These are phyloP conservation scores for Paspalum vaginatum DNA, from an alignment of 176 grass and related monocot species.

Conservation along the genomic window DNA sequence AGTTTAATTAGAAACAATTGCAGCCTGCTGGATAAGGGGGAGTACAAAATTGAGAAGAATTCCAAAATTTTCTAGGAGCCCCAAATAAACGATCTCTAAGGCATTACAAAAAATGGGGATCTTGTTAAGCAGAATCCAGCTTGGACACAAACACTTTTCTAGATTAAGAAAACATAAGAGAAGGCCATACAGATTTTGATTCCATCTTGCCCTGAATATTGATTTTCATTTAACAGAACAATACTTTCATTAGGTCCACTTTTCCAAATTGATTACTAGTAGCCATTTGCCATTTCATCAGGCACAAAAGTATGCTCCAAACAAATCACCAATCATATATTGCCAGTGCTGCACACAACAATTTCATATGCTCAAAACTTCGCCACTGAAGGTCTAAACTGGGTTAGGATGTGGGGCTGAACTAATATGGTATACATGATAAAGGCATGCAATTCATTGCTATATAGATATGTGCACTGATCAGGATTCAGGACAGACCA, in stretches of 20 bases:
- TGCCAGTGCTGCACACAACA: no score
- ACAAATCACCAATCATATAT: not conserved
- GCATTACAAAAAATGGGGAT: no score
- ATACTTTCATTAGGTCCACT: not conserved
- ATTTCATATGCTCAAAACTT: conserved; percentile 4
- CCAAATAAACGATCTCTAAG: not conserved
- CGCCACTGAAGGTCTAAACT: not conserved
- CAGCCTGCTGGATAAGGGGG: not conserved
- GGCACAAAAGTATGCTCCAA: not conserved
- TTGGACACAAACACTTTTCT: not conserved
- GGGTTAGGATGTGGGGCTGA: not conserved
- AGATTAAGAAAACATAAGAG: not conserved
- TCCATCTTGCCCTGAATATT: not conserved
- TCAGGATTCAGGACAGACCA: not conserved
- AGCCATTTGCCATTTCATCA: not conserved
- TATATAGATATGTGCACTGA: not conserved
- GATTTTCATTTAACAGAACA: not conserved
- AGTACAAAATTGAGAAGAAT: not conserved
- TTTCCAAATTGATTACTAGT: not conserved
- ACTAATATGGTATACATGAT: not conserved
- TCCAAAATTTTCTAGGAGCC: not conserved
- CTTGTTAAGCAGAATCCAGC: no score
- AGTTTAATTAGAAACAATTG: not conserved
- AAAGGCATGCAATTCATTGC: not conserved
- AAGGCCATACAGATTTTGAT: not conserved